phyloP scores from a whole-genome alignment of 2,329 filamentous ascomycete species.

The Penicillium sp. region DNA sequence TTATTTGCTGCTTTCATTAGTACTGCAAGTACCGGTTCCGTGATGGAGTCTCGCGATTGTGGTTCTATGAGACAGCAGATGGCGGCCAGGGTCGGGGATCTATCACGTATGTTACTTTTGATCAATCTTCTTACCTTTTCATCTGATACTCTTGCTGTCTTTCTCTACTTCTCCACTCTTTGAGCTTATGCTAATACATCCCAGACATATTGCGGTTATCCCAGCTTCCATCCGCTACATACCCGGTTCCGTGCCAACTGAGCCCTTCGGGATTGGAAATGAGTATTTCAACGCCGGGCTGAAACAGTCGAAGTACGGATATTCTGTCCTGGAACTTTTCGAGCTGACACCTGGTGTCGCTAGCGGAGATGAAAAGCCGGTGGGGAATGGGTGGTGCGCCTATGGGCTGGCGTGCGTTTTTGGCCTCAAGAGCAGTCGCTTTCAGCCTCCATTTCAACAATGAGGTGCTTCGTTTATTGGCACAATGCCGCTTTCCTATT shows the following conservation, averaged over 20 bases:
- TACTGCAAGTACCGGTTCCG: conserved; percentile 59
- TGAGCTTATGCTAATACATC: conserved; percentile 13
- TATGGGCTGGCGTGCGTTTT: conserved; percentile 8
- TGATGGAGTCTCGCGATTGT: conserved; percentile 61
- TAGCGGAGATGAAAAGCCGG: conserved; percentile 1
- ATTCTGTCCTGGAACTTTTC: neutral
- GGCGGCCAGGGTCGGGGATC: conserved; percentile 51
- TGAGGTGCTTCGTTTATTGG: too few species aligned
- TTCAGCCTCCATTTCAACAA: too few species aligned
- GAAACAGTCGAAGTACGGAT: conserved; percentile 32
- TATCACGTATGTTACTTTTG: conserved; percentile 62
- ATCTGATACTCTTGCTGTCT: neutral
- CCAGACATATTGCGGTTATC: conserved; percentile 64
- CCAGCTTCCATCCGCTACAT: conserved; percentile 44
- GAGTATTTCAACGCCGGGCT: conserved; percentile 54
- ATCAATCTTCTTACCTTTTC: conserved; percentile 47
- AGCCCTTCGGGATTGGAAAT: conserved; percentile 55
- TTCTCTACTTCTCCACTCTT: neutral
- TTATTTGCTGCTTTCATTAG: too few species aligned
- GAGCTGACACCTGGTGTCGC: neutral
- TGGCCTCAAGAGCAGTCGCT: too few species aligned
- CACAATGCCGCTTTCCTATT: too few species aligned
- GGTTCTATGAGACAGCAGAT: conserved; percentile 55
- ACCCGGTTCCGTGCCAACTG: conserved; percentile 53
- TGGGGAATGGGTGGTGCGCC: conserved; percentile 1